Evolutionary conservation across 495 filamentous ascomycete genomes (phyloP).

Genomic region (Neurospora sublineolata): DNA sequence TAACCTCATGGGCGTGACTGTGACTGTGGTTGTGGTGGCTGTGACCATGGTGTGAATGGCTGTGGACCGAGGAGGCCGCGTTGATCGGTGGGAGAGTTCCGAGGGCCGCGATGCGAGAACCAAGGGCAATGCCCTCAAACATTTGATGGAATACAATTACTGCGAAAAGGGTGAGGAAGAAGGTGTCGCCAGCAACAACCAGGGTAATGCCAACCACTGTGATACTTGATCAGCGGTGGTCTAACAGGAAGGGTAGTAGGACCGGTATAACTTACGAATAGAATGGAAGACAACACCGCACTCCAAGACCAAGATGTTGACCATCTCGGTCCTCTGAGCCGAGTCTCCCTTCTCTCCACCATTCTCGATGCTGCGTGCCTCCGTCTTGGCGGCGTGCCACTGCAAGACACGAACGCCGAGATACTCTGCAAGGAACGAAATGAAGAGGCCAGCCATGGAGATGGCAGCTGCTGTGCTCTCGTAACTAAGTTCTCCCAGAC

Average conservation of each 20-base stretch:
- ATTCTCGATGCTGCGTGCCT: neutral
- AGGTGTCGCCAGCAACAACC: conserved; percentile 43
- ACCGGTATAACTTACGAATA: conserved; percentile 30
- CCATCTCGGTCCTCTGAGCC: conserved; percentile 23
- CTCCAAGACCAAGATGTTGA: conserved; percentile 54
- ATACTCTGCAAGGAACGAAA: conserved; percentile 52
- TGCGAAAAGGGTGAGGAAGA: conserved; percentile 44
- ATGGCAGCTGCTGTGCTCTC: conserved; percentile 51
- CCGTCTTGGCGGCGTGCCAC: conserved; percentile 19
- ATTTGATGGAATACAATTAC: conserved; percentile 59
- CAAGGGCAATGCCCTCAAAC: conserved; percentile 70
- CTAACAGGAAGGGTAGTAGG: neutral
- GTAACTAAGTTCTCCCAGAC: conserved; percentile 47
- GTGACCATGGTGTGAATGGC: conserved; percentile 13
- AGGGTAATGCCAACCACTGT: conserved; percentile 48
- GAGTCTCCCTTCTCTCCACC: neutral
- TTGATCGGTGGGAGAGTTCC: conserved; percentile 8
- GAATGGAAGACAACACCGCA: conserved; percentile 65
- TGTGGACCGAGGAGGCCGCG: neutral
- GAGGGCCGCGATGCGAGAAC: conserved; percentile 57
- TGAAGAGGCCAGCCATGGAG: conserved; percentile 53
- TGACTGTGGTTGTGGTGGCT: conserved; percentile 8
- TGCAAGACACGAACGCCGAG: conserved; percentile 40
- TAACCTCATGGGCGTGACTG: neutral
- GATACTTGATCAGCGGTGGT: neutral